Base-by-base conservation (phyloP, 2,329 filamentous ascomycete genomes). In the Colletotrichum lentis region DNA sequence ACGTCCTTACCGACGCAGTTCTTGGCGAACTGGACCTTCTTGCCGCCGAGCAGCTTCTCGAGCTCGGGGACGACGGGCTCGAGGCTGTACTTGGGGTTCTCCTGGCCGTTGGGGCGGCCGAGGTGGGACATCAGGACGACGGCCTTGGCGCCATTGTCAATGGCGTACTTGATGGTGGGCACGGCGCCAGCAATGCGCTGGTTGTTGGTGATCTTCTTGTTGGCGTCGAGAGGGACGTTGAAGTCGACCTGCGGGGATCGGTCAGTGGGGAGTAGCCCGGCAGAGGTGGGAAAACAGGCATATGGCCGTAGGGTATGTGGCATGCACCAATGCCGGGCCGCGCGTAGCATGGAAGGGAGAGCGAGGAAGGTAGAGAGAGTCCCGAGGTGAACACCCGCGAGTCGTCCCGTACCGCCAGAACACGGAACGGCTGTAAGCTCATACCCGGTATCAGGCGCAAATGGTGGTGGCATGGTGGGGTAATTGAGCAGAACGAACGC, bases 121-220 rank as follows among this genome's bases (percentile, higher is more conserved):
- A 99, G 91, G 82, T 99, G 96, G 78, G 95, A 98, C 96, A 99
- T 99, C 79, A 99, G 88, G 77, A 98, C 84, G 70, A 99, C 94
- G 57, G 94, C 86, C 86, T 96, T 97, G 79, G 94, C 94, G 74
- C 92, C 93, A 80, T 97, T 83, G 73, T 97, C 92, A 76, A 96
- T 84, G 77, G 94, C 94, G 81, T 97, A 90, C 85, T 96, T 96
- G 86, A 97, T 97, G 76, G 94, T 97, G 76, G 94, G 94, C 72
- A 97, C 84, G 76, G 96, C 96, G 78, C 96, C 96, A 77, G 93
- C 94, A 77, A 99, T 99, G 81, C 96, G 94, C 86, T 99, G 96
- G 83, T 91, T 93, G 89, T 99, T 99, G 81, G 96, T 98, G 81
- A 99, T 89, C 65, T 96, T 94, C 85, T 94, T 96, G 79, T 96